Percentiles rank a stretch among this genome's conserved stretches.
These are phyloP conservation scores for Thermochaetoides thermophila DNA, from an alignment of 495 filamentous ascomycete genomes.

Conservation along the genomic window DNA sequence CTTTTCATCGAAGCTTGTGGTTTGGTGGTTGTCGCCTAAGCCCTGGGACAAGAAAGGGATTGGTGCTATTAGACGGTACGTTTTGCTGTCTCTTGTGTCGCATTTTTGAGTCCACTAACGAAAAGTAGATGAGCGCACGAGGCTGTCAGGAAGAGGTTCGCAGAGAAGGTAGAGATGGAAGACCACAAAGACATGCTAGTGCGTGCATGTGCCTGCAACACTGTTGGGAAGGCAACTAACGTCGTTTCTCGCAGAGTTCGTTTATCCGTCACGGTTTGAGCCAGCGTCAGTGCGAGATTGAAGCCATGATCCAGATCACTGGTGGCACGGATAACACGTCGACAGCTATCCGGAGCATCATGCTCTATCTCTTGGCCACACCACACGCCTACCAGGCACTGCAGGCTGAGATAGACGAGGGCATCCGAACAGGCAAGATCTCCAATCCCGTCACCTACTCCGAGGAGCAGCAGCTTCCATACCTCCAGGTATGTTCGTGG, in stretches of 20 bases:
- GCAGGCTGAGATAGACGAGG: conserved; percentile 41
- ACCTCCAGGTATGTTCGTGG: conserved; percentile 23
- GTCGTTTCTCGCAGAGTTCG: conserved; percentile 12
- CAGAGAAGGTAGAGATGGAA: too few relatives aligned
- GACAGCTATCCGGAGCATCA: conserved; percentile 38
- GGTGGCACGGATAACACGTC: conserved; percentile 54
- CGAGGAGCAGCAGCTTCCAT: conserved; percentile 29
- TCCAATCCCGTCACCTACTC: conserved; percentile 24
- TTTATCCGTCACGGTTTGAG: conserved; percentile 21
- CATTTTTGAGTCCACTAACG: too few relatives aligned
- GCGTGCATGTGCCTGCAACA: too few relatives aligned
- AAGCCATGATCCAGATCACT: conserved; percentile 30
- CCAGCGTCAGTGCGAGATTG: conserved; percentile 18
- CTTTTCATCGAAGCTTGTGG: conserved; percentile 27
- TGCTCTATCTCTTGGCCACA: conserved; percentile 37
- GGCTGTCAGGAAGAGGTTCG: too few relatives aligned
- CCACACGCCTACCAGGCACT: conserved; percentile 34
- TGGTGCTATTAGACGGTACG: conserved; percentile 25
- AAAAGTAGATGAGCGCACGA: too few relatives aligned
- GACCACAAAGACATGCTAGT: too few relatives aligned
- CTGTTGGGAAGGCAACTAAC: conserved; percentile 9
- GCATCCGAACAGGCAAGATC: conserved; percentile 19
- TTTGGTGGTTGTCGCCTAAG: conserved; percentile 39
- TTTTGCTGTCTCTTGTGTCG: too few relatives aligned
- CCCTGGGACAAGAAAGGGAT: conserved; percentile 33